phyloP scores from a whole-genome alignment of 2,329 filamentous ascomycete genomes.

The Hymenoscyphus albidus region DNA sequence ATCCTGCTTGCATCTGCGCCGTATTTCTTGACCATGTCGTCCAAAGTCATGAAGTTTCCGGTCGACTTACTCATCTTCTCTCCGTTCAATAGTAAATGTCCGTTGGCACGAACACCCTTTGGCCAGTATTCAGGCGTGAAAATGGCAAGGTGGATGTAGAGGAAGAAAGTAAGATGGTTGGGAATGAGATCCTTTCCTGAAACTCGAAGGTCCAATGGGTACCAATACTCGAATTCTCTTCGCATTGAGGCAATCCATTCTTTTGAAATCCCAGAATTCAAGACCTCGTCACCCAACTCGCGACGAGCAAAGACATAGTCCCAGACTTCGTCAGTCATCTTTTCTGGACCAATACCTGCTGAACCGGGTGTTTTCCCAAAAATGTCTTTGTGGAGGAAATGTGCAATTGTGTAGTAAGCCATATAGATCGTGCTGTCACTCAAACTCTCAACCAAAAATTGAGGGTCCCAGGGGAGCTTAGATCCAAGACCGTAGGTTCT shows the following conservation, averaged over 20 bases:
- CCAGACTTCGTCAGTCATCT: slow-evolving; percentile 95
- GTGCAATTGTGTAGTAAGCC: slow-evolving; percentile 68
- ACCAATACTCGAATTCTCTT: slow-evolving; percentile 94
- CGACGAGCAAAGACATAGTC: slow-evolving; percentile 87
- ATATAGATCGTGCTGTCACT: slow-evolving; percentile 93
- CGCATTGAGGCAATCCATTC: slow-evolving; percentile 75
- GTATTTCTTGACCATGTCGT: slow-evolving; percentile 83
- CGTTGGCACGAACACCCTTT: slow-evolving; percentile 78
- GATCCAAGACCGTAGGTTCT: slow-evolving; percentile 89
- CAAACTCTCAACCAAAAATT: slow-evolving; percentile 88
- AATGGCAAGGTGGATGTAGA: slow-evolving; percentile 89
- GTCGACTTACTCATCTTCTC: slow-evolving; percentile 99
- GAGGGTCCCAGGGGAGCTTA: slow-evolving; percentile 88
- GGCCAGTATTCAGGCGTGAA: slow-evolving; percentile 91
- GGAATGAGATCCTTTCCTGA: slow-evolving; percentile 91
- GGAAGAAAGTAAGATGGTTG: slow-evolving; percentile 92
- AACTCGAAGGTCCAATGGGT: slow-evolving; percentile 82
- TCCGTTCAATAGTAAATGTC: slow-evolving; percentile 89
- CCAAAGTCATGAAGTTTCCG: slow-evolving; percentile 92
- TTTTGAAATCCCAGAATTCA: slow-evolving; percentile 68
- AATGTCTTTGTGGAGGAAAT: slow-evolving; percentile 74
- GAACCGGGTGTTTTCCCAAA: slow-evolving; percentile 72
- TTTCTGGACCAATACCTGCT: slow-evolving; percentile 68
- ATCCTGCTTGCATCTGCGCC: slow-evolving; percentile 90
- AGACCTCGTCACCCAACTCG: slow-evolving; percentile 62